Conservation (phyloP, 2,329 filamentous ascomycete genomes). For the Didymella lethalis region DNA sequence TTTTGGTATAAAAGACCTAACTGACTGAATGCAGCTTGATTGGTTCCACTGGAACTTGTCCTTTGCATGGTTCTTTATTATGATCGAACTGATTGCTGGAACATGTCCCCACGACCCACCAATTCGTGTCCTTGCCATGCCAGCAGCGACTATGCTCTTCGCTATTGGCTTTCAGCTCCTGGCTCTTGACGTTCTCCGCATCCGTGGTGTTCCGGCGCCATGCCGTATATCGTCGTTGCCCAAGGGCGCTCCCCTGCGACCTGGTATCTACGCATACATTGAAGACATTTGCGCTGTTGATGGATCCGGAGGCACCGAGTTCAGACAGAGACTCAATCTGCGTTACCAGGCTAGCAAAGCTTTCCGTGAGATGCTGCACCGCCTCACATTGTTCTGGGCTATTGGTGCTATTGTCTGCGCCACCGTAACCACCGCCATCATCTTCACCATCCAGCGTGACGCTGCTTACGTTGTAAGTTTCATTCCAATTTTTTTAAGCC, state of each 20-base stretch:
- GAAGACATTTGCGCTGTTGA: constrained; percentile 64
- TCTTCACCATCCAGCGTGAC: constrained; percentile 58
- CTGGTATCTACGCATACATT: constrained; percentile 63
- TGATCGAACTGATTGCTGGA: constrained; percentile 64
- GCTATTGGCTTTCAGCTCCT: constrained; percentile 61
- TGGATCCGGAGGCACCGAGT: constrained; percentile 61
- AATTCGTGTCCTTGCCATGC: constrained; percentile 63
- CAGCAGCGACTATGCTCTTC: constrained; percentile 60
- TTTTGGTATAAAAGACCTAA: too few relatives aligned
- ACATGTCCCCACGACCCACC: constrained; percentile 58
- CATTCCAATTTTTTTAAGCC: too few relatives aligned
- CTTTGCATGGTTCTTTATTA: constrained; percentile 63
- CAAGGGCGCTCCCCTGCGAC: constrained; percentile 59
- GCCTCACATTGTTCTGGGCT: constrained; percentile 62
- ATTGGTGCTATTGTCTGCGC: constrained; percentile 54
- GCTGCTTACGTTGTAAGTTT: constrained; percentile 57
- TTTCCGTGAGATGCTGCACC: constrained; percentile 62
- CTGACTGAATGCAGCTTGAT: constrained; percentile 55
- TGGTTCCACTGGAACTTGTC: constrained; percentile 67
- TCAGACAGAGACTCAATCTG: constrained; percentile 60
- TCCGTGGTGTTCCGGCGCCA: constrained; percentile 56
- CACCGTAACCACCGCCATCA: constrained; percentile 53
- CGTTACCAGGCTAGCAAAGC: constrained; percentile 62
- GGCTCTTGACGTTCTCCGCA: constrained; percentile 58
- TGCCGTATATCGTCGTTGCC: constrained; percentile 63